Base-by-base conservation (phyloP, 306 rosid species). In the Urtica urens region DNA sequence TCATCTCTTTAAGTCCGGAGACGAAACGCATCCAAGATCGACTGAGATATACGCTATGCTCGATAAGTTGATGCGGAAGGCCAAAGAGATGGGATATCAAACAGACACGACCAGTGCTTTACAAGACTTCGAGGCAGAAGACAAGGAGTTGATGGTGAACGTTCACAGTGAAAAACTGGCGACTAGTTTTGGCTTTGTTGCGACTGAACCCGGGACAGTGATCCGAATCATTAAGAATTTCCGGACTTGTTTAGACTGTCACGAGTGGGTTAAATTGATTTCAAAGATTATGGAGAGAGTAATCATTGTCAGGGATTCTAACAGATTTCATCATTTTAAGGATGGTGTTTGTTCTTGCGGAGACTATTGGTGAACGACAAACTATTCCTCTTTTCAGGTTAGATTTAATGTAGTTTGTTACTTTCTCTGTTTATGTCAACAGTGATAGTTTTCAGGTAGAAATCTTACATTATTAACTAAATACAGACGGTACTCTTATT, bases 91-190 rank as follows among this genome's bases (percentile, higher is more conserved):
- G 38, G 99, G 95, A 62, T 90, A 72, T 73, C 73, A 75, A 44
- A 58, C 87, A 12, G 87, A 85, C 60, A 90, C 83, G 14, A 62
- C 64, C 29, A 65, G 81, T 49, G 79, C 94, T 75, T 71, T 90
- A 65, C 94, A 90, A 75, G 99, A 85, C 23, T 85, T 90, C 46
- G 95, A 90, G 78, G 99, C 81, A 68, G 99, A 85, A 79, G 99
- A 90, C 77, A 85, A 85, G 75, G 94, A 79, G 72, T 71, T 85
- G 16, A 71, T 76, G 81, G 71, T 90, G 55, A 90, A 85, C 49
- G 93, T 85, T 68, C 94, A 84, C 27, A 79, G 95, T 51, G 93
- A 90, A 77, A 90, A 90, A 63, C 65, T 90, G 70, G 94, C 94
- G 64, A 81, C 85, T 71, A 85, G 92, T 60, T 85, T 85, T 58